Base-by-base conservation (phyloP, 1,139 yeast species). In the Nakaseomyces kungkrabaensis region DNA sequence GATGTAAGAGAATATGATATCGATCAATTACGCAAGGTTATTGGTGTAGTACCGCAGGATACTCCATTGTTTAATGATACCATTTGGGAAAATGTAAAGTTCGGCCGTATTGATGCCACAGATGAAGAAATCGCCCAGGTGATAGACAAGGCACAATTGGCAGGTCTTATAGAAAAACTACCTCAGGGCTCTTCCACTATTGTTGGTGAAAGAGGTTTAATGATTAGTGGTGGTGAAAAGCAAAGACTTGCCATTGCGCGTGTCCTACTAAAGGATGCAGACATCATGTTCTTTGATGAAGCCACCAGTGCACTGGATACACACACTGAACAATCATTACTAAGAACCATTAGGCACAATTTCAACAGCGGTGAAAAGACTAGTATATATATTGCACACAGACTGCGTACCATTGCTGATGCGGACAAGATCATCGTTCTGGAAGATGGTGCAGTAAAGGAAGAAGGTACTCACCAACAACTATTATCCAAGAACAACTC, bases 171-270 rank as follows among this genome's bases (percentile, higher is more conserved):
- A 24, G 60, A 68, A 5, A 87, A 83, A 47, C 71, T 92, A 45
- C 97, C 98, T 0, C 85, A 86, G 11, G 97, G 97, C 1, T 72
- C 77, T 43, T 72, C 83, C 37, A 92, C 98, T 0, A 74, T 86
- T 50, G 98, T 92, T n/a, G 99, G 99, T 47, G 99, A 94, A 68
- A 74, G 99, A 59, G 98, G 99, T 25, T 76, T 92, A 77, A 92
- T 92, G 98, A 89, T 92, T 46, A 88, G 97, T 9, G 98, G 99
- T 11, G 99, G 99, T 51, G 98, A 92, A 67, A 90, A 94, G 65
- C 99, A 92, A 68, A 74, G 99, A 55, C 73, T 92, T 49, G 98
- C 98, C 0, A 88, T 92, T 59, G 94, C 97, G 0, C 74, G 99
- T 57, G 79, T 92, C 22, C 69, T 92, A 45, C 71, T 92, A 58